A percentile compares a stretch with the other conserved stretches of the same genome.
phyloP scores from a whole-genome alignment of 2,329 filamentous ascomycete species.

The Penicillium sp. region DNA sequence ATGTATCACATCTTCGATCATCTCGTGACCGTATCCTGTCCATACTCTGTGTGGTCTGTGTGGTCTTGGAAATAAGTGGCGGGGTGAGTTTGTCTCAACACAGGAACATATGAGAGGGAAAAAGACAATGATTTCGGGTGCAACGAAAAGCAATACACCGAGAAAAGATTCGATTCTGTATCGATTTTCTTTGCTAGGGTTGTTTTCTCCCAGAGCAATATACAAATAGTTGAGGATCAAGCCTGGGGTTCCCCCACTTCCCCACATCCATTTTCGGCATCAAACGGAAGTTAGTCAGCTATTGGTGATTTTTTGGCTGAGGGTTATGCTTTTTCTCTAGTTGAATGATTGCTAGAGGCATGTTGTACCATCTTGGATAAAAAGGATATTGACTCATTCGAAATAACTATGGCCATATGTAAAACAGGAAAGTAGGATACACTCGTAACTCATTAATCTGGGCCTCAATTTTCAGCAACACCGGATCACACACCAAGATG shows the following conservation, averaged over 20 bases:
- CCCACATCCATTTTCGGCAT: conserved; percentile 2
- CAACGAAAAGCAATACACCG: no score
- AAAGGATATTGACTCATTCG: neutral
- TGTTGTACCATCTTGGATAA: neutral
- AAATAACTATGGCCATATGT: neutral
- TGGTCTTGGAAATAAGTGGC: no score
- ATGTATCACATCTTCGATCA: no score
- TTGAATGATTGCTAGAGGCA: neutral
- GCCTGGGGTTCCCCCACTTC: conserved; percentile 5
- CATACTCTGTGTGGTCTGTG: no score
- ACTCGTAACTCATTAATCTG: conserved; percentile 3
- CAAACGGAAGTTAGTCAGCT: neutral
- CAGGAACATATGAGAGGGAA: no score
- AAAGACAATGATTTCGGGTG: no score
- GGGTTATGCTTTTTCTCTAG: neutral
- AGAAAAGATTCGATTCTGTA: no score
- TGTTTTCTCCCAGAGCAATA: neutral
- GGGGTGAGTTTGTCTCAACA: no score
- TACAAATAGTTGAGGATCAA: neutral
- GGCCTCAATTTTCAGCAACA: neutral
- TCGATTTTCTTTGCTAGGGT: neutral
- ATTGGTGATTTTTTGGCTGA: neutral
- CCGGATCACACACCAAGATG: neutral
- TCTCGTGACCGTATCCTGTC: no score
- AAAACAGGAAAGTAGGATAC: neutral